phyloP scores from a whole-genome alignment of 148 eudicot genomes.

The Polygonum maritimum region DNA sequence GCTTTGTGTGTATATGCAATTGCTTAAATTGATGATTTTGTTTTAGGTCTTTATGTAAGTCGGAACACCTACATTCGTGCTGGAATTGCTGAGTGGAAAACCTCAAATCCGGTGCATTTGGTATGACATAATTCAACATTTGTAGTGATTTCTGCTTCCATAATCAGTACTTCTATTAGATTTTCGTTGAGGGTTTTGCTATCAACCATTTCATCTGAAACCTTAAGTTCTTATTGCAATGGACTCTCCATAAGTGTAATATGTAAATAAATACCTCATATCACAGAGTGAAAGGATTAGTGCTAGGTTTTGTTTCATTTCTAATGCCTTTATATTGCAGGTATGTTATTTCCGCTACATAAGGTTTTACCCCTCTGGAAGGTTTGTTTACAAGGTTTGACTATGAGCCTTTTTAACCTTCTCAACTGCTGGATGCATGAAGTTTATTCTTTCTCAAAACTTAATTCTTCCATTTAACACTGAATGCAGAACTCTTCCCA shows the following conservation, averaged over 20 bases:
- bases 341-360: constrained; percentile 91
- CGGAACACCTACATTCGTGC: constrained; percentile 88
- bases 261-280: not conserved
- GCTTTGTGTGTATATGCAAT: not conserved
- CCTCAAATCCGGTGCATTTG: constrained; percentile 82
- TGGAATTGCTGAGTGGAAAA: constrained; percentile 88
- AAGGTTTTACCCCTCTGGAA: constrained; percentile 88
- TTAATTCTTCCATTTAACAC: constrained; percentile 7
- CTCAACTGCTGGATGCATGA: not conserved
- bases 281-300: not conserved
- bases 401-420: not conserved
- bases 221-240: not conserved
- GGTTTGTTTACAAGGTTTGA: constrained; percentile 79
- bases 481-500: constrained; percentile 72
- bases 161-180: not conserved
- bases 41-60: constrained; percentile 77
- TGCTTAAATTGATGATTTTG: not conserved
- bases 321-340: constrained; percentile 30
- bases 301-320: not conserved
- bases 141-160: not conserved
- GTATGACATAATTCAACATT: constrained; percentile 26
- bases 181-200: not conserved
- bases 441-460: not conserved
- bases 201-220: not conserved
- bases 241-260: not conserved